Conservation (phyloP, 139 green algal species). For the Pleodorina starrii region DNA sequence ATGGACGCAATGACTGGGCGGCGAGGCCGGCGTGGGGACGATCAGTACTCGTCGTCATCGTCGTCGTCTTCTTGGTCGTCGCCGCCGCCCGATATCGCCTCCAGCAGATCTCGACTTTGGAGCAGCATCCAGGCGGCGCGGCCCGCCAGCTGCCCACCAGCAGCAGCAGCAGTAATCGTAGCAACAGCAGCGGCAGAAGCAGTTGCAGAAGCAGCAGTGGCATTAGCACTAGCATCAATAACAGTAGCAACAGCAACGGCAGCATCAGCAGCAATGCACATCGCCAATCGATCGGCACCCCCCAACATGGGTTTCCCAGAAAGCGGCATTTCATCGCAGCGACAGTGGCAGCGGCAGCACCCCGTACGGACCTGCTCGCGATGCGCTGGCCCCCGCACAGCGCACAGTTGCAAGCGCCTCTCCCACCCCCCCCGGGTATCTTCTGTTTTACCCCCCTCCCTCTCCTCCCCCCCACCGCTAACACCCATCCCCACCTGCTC, state of each 20-base stretch:
- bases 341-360: too few relatives aligned
- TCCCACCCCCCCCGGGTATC: neutral
- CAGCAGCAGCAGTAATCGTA: neutral
- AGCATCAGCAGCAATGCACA: neutral
- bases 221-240: neutral
- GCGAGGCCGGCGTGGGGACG: too few relatives aligned
- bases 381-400: too few relatives aligned
- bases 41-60: neutral
- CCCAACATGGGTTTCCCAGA: neutral
- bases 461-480: neutral
- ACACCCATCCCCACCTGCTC: neutral
- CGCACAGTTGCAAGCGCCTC: too few relatives aligned
- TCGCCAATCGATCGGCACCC: neutral
- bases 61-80: neutral
- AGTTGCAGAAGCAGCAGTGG: neutral
- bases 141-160: neutral
- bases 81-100: neutral
- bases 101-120: neutral
- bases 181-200: neutral
- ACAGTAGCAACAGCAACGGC: neutral
- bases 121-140: constrained; percentile 1
- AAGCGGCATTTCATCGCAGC: too few relatives aligned
- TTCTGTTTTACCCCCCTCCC: too few relatives aligned
- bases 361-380: too few relatives aligned
- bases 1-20: too few relatives aligned